Percentiles rank a stretch among this genome's conserved stretches.
phyloP scores from a whole-genome alignment of 1,139 yeast genomes.

The Spencermartinsiella ligniputridi region DNA sequence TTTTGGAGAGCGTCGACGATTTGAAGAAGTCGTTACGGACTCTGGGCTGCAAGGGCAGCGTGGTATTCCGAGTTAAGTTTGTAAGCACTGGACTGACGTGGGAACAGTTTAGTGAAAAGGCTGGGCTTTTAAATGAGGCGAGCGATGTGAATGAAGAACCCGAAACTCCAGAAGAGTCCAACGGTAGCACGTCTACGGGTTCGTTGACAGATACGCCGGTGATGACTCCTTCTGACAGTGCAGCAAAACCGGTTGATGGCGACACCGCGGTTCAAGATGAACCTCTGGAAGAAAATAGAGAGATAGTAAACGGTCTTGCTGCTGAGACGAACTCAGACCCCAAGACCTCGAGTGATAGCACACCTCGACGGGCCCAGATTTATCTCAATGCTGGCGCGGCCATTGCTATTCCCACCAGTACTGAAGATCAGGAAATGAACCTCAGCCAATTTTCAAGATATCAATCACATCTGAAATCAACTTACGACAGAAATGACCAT shows the following conservation, averaged over 20 bases:
- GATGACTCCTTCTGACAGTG: background rate
- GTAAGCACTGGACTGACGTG: conserved; percentile 19
- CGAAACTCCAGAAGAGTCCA: background rate
- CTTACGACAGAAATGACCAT: conserved; percentile 25
- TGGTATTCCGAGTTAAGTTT: conserved; percentile 25
- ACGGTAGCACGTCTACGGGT: background rate
- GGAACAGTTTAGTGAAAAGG: conserved; percentile 12
- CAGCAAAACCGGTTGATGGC: background rate
- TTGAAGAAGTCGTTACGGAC: conserved; percentile 20
- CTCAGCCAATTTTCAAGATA: conserved; percentile 23
- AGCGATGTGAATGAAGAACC: background rate
- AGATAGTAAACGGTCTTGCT: no score
- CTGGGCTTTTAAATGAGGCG: background rate
- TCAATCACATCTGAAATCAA: conserved; percentile 21
- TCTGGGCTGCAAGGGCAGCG: conserved; percentile 27
- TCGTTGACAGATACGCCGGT: background rate
- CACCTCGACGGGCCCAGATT: background rate
- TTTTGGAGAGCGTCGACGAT: conserved; percentile 21
- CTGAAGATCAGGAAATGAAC: conserved; percentile 18
- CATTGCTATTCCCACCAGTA: background rate
- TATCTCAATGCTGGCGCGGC: conserved; percentile 7
- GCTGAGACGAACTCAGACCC: background rate
- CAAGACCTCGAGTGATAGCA: background rate
- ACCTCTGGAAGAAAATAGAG: background rate
- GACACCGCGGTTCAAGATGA: background rate